These are phyloP conservation scores for Globisporangium spiculum DNA, from an alignment of 352 stramenopile species.

Conservation along the genomic window DNA sequence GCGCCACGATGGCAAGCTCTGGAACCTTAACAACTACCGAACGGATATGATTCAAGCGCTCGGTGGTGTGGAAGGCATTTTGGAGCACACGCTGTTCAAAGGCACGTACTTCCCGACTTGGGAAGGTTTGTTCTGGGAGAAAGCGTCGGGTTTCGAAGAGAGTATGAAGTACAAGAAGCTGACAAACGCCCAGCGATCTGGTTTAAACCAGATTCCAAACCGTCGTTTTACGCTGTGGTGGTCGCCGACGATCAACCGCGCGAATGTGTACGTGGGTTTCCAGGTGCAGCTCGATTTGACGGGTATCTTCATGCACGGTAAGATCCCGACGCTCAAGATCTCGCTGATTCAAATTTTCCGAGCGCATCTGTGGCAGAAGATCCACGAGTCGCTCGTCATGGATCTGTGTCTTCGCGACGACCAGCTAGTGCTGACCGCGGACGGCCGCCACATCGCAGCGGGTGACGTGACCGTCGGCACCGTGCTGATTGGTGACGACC, in stretches of 20 bases:
- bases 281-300: conserved; percentile 99
- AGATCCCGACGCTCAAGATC: conserved; percentile 99
- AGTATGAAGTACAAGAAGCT: conserved; percentile 99
- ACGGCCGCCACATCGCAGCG: conserved; percentile 19
- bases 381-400: conserved; percentile 99
- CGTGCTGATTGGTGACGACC: conserved; percentile 14
- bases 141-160: conserved; percentile 94
- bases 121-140: conserved; percentile 99
- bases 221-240: conserved; percentile 99
- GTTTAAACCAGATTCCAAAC: conserved; percentile 99
- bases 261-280: conserved; percentile 99
- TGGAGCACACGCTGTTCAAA: conserved; percentile 99
- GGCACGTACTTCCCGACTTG: conserved; percentile 99
- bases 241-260: conserved; percentile 99
- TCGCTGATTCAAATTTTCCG: conserved; percentile 97
- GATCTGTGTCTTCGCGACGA: conserved; percentile 66
- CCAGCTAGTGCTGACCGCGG: conserved; percentile 13
- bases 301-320: conserved; percentile 99
- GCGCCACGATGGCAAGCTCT: conserved; percentile 99
- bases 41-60: conserved; percentile 99
- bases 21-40: conserved; percentile 99
- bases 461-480: conserved; percentile 13
- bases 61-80: conserved; percentile 98
- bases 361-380: conserved; percentile 99
- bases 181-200: conserved; percentile 98